A percentile compares a stretch with the other conserved stretches of the same genome.
Conservation (phyloP, 2,329 filamentous ascomycete species). For the Pezicula carpinea region DNA sequence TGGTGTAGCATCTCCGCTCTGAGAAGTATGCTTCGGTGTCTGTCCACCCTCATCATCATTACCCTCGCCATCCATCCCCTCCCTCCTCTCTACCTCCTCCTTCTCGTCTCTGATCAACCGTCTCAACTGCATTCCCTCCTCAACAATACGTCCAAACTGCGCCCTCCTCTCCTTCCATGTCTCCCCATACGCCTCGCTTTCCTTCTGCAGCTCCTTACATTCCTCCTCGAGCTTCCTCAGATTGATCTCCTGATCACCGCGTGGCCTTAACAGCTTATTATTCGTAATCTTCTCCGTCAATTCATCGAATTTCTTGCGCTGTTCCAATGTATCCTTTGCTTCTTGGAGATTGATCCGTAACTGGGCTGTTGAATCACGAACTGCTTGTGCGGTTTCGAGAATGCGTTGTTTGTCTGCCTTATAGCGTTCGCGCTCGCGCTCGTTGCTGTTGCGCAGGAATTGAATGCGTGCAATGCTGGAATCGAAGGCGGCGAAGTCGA, state of each 20-base stretch:
- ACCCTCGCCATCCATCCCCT: conserved; percentile 65
- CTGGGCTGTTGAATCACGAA: conserved; percentile 68
- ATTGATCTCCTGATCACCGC: conserved; percentile 77
- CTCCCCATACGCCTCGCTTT: conserved; percentile 74
- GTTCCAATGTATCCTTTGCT: conserved; percentile 68
- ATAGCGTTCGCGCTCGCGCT: conserved; percentile 78
- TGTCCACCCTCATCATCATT: conserved; percentile 50
- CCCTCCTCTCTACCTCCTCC: conserved; percentile 83
- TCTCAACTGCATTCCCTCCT: conserved; percentile 82
- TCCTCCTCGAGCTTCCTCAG: conserved; percentile 81
- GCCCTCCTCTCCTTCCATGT: conserved; percentile 83
- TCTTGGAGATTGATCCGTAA: conserved; percentile 72
- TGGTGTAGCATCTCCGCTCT: conserved; percentile 43
- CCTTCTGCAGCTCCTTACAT: conserved; percentile 79
- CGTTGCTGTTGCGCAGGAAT: conserved; percentile 79
- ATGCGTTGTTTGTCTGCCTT: conserved; percentile 76
- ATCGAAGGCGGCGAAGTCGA: conserved; percentile 87
- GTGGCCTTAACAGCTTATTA: conserved; percentile 71
- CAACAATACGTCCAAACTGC: conserved; percentile 84
- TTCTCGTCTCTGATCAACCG: conserved; percentile 90
- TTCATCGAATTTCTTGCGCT: conserved; percentile 83
- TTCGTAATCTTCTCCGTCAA: conserved; percentile 81
- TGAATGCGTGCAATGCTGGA: conserved; percentile 83
- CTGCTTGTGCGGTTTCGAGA: conserved; percentile 68
- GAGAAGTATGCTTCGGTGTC: conserved; percentile 45